Base-by-base conservation (phyloP, 2,329 filamentous ascomycete genomes). In the Fusarium globosum region DNA sequence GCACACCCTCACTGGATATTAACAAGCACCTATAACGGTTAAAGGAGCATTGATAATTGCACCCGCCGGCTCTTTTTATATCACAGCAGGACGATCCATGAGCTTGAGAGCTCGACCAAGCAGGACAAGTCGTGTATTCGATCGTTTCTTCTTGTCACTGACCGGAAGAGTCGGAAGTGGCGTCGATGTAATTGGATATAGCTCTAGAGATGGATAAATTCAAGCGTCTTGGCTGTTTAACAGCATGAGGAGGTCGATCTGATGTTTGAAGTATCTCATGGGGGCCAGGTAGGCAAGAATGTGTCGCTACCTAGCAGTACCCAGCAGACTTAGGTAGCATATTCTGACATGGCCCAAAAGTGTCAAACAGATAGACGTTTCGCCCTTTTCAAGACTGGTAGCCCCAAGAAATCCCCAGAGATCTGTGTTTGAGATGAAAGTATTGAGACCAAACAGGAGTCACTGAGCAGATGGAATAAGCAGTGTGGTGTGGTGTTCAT, bases 121-220 rank as follows among this genome's bases (percentile, higher is more conserved):
- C 26, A 23, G 36, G 46, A 56, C 11, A 57, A 28, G 18, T 41
- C 51, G 39, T 64, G 14, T 16, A 38, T 45, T 69, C 46, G 28
- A 57, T 52, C 35, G 18, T 23, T 41, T 30, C 38, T 21, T 45
- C 35, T 13, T 46, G 46, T 38, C 16, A 21, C 21, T 46, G 15
- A 12, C 57, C 71, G 71, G 71, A 65, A 74, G 53, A 57, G 63
- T 61, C 71, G 71, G 71, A 60, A 61, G 59, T n/a, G 56, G 48
- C 56, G 12, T 28, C 43, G n/a, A 48, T 23, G 12, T 41, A 33
- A 72, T 74, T 65, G 71, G 58, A 30, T 16, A 48, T 38, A 18
- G 36, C 36, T 59, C 45, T 42, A 38, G 41, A 71, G 28, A 46
- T 18, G 36, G 36, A 56, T 15, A 45, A 39, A 11, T 35, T 41